Evolutionary conservation across 352 stramenopile species (phyloP).

Genomic region (Phytophthora cajani): DNA sequence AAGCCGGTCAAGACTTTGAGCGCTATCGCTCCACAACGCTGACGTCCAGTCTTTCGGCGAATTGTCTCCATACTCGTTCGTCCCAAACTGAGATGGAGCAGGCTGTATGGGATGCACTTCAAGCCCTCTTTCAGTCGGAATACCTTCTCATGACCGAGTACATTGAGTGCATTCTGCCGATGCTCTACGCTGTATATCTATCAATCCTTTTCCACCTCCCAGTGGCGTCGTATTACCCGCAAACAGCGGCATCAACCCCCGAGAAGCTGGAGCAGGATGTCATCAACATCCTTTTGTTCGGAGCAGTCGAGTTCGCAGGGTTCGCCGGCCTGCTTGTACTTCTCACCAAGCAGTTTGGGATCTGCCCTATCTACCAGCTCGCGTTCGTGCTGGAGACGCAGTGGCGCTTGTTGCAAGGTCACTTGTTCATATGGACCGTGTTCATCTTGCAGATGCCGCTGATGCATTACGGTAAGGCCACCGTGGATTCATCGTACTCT

Average conservation of each 20-base stretch:
- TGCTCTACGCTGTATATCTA: conserved; percentile 4
- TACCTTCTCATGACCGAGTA: conserved; percentile 13
- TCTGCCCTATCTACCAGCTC: conserved; percentile 29
- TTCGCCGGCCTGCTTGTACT: conserved; percentile 13
- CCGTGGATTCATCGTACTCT: background rate
- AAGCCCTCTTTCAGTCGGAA: conserved; percentile 10
- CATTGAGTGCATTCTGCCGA: conserved; percentile 9
- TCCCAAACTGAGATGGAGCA: background rate
- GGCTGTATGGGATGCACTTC: conserved; percentile 1
- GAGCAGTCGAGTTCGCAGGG: conserved; percentile 10
- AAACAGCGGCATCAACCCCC: conserved; percentile 9
- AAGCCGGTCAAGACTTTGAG: background rate
- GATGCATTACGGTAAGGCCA: conserved; percentile 25
- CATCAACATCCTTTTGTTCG: conserved; percentile 9
- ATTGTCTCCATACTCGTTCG: background rate
- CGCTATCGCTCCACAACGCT: background rate
- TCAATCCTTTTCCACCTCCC: conserved; percentile 1
- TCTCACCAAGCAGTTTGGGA: conserved; percentile 15
- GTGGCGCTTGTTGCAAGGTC: conserved; percentile 18
- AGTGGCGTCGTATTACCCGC: conserved; percentile 15
- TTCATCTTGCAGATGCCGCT: conserved; percentile 33
- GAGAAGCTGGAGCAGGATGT: background rate
- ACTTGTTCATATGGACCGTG: conserved; percentile 31
- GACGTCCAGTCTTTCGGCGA: background rate
- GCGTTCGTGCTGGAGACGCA: conserved; percentile 46